Base-by-base conservation (phyloP, 2,329 filamentous ascomycete genomes). In the Ceratocystis eucalypticola region DNA sequence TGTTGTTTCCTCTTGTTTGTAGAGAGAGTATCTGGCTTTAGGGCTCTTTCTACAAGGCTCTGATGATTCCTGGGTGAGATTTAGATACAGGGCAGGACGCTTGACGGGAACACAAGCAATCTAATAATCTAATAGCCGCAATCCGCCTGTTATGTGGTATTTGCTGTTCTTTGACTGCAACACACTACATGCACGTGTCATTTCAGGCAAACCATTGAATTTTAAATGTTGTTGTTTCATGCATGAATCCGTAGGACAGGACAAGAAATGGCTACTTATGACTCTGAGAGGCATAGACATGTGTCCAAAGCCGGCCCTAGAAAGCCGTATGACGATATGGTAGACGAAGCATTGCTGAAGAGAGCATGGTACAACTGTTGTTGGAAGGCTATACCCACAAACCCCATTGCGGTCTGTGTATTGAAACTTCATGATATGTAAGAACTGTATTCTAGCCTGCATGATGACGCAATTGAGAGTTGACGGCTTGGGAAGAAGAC, bases 341-440 rank as follows among this genome's bases (percentile, higher is more conserved):
- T 5, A 15, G 37, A 15, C 37, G 37, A 41, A 3, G 12, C 37
- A 25, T 17, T 10, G 28, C 17, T 53, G 10, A 28, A 28, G 8
- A 28, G 22, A 53, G 3, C 48, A 53, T 25, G 22, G 48, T 17
- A 28, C 48, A 53, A 20, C 17, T 17, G 28, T 10, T n/a, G 55
- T 33, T 41, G 37, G 37, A 41, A n/a, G n/a, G 55, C 55, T 8
- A 10, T 59, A 12, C 30, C 3, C 55, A 59, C 55, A 59, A 59
- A 59, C 55, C 55, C 15, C 55, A 37, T 59, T 37, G 55, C 12
- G 55, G 55, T 59, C 55, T 59, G 55, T 59, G 55, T 59, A 59
- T 30, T n/a, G 28, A 7, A 59, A 59, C 28, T 59, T 7, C 17
- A 37, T 37, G 28, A 37, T 59, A 1, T n/a, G 28, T 59, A 33